A percentile compares a stretch with the other conserved stretches of the same genome.
Evolutionary conservation across 75 land plant genomes (phyloP).

Genomic region (Cunninghamia lanceolata): DNA sequence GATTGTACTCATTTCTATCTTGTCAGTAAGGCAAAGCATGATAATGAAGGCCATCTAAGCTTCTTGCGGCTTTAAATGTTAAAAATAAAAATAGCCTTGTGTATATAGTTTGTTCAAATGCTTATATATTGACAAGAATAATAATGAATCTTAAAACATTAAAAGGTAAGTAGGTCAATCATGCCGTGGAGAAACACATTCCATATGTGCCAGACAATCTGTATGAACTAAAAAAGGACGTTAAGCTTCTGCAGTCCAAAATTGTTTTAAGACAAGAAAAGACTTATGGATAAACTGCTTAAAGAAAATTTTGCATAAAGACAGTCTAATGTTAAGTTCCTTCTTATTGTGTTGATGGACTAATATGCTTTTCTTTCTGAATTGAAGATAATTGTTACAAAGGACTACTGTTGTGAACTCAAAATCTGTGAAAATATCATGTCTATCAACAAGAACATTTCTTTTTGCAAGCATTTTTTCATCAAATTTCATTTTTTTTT

Average conservation of each 20-base stretch:
- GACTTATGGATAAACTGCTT: background rate
- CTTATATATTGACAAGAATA: too few species aligned
- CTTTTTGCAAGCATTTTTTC: background rate
- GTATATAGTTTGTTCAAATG: too few species aligned
- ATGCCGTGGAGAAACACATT: too few species aligned
- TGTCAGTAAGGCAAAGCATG: background rate
- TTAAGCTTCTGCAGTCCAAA: background rate
- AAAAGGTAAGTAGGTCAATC: too few species aligned
- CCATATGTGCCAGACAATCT: too few species aligned
- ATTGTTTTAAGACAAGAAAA: background rate
- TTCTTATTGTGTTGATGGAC: background rate
- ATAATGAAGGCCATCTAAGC: background rate
- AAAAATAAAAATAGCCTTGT: background rate
- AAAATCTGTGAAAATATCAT: background rate
- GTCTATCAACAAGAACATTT: background rate
- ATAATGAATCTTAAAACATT: too few species aligned
- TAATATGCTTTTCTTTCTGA: background rate
- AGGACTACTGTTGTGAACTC: background rate
- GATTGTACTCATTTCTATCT: slow-evolving; percentile 2
- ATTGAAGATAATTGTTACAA: background rate
- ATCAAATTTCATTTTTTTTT: background rate
- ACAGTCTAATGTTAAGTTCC: background rate
- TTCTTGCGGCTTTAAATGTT: background rate
- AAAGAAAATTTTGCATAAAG: background rate
- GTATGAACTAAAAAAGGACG: too few species aligned